Conservation (phyloP, 495 filamentous ascomycete species). For the Xylaria sp. region DNA sequence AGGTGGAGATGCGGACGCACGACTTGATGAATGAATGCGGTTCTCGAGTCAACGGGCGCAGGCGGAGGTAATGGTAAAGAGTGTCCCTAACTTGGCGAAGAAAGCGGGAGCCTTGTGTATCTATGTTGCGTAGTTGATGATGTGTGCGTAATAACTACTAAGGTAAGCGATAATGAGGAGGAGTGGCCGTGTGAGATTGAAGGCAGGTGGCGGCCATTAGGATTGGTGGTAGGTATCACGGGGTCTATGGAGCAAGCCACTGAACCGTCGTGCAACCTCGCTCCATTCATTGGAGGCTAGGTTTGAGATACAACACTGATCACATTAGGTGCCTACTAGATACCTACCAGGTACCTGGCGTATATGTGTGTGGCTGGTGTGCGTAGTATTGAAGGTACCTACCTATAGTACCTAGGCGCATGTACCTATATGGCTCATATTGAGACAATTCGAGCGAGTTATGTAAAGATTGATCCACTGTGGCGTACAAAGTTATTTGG, state of each 20-base stretch:
- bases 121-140: background rate
- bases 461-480: no score
- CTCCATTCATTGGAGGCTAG: no score
- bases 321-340: background rate
- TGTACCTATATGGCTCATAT: no score
- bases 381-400: no score
- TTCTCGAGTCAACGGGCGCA: background rate
- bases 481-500: no score
- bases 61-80: background rate
- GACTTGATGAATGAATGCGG: background rate
- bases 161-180: background rate
- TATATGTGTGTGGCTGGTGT: no score
- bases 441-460: no score
- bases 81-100: background rate
- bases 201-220: conserved; percentile 1
- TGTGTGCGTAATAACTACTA: background rate
- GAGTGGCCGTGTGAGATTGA: background rate
- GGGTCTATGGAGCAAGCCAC: background rate
- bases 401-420: no score
- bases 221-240: background rate
- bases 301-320: no score
- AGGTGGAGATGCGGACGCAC: background rate
- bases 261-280: background rate
- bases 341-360: no score
- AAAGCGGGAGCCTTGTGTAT: background rate